These are phyloP conservation scores for Tephrocybe sp. DNA, from an alignment of 768 basidiomycete species.

Conservation along the genomic window DNA sequence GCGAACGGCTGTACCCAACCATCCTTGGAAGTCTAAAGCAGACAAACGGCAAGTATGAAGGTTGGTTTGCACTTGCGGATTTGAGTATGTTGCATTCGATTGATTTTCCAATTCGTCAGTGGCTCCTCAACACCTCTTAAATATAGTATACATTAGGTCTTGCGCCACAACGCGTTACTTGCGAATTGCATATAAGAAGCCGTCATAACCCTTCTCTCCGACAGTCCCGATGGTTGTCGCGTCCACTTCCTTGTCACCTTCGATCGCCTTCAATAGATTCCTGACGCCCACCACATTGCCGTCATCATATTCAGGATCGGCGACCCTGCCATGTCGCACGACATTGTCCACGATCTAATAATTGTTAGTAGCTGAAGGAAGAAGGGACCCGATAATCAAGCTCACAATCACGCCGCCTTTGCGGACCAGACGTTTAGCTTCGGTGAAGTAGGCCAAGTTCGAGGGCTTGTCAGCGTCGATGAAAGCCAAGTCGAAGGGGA, in stretches of 20 bases:
- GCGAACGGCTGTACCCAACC: too few relatives aligned
- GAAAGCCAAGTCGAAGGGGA: slow-evolving; percentile 65
- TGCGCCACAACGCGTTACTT: slow-evolving; percentile 22
- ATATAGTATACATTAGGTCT: too few relatives aligned
- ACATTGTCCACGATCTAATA: slow-evolving; percentile 62
- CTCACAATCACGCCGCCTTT: slow-evolving; percentile 63
- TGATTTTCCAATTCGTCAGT: too few relatives aligned
- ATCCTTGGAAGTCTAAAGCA: too few relatives aligned
- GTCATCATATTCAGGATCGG: slow-evolving; percentile 37
- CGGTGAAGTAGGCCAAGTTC: slow-evolving; percentile 54
- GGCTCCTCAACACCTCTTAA: too few relatives aligned
- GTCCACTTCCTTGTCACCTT: slow-evolving; percentile 51
- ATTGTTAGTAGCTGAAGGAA: neutral
- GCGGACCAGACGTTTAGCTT: slow-evolving; percentile 60
- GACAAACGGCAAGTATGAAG: too few relatives aligned
- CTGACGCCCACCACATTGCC: slow-evolving; percentile 46
- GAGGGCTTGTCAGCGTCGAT: slow-evolving; percentile 71
- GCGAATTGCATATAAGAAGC: slow-evolving; percentile 49
- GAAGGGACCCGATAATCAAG: slow-evolving; percentile 2
- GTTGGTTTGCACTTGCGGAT: too few relatives aligned
- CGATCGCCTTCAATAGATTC: slow-evolving; percentile 40
- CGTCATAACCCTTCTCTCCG: slow-evolving; percentile 55
- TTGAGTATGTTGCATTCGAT: too few relatives aligned
- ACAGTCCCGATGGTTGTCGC: slow-evolving; percentile 50
- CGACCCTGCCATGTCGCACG: slow-evolving; percentile 47